phyloP scores from a whole-genome alignment of 31 red algal genomes.

The Odonthalia washingtoniensis region DNA sequence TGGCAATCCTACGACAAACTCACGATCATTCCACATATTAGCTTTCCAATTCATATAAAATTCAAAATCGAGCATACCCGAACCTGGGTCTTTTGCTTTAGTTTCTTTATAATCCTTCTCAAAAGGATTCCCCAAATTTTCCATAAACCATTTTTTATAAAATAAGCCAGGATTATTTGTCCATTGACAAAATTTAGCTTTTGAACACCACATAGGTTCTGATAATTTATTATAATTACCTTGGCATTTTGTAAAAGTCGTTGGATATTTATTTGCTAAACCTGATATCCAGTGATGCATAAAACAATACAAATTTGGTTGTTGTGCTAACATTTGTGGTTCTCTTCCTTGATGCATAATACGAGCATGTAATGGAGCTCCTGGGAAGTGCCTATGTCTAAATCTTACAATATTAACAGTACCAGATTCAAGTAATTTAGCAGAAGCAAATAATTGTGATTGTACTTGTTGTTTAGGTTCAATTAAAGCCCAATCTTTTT shows the following conservation, averaged over 20 bases:
- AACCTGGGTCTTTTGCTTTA: conserved; percentile 8
- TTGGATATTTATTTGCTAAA: neutral
- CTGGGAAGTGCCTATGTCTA: conserved; percentile 58
- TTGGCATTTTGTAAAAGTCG: conserved; percentile 45
- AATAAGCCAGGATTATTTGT: conserved; percentile 81
- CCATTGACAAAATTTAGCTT: conserved; percentile 77
- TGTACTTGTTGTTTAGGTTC: conserved; percentile 15
- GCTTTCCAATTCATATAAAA: conserved; percentile 74
- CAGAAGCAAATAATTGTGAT: conserved; percentile 12
- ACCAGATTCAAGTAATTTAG: conserved; percentile 35
- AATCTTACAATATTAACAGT: conserved; percentile 57
- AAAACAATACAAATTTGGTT: conserved; percentile 69
- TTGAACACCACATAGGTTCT: conserved; percentile 49
- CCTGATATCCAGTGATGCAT: conserved; percentile 63
- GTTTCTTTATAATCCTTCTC: conserved; percentile 27
- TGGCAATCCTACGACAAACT: conserved; percentile 60
- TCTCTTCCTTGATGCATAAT: conserved; percentile 76
- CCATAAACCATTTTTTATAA: conserved; percentile 58
- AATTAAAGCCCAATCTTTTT: conserved; percentile 76
- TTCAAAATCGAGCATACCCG: conserved; percentile 73
- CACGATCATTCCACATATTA: conserved; percentile 55
- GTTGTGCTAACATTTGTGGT: conserved; percentile 59
- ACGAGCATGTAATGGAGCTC: conserved; percentile 67
- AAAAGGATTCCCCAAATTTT: conserved; percentile 49
- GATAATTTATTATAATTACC: neutral